Conservation (phyloP, 148 eudicot species). For the Simmondsia chinensis region DNA sequence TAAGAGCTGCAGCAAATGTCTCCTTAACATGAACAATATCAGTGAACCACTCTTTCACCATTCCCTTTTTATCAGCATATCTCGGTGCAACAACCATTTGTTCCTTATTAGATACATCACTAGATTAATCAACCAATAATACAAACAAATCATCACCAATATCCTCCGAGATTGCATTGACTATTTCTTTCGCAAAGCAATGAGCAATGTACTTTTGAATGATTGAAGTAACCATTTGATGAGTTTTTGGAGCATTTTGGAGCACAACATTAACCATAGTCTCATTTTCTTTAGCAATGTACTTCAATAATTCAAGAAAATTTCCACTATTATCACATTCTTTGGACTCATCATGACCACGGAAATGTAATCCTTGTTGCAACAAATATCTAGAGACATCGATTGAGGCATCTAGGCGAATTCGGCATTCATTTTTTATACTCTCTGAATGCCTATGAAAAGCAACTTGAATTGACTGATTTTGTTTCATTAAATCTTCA, state of each 20-base stretch:
- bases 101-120: conserved; percentile 6
- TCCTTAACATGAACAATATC: conserved; percentile 3
- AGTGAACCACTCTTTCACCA: neutral
- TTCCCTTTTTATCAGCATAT: neutral
- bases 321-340: conserved; percentile 2
- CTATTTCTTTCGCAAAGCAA: conserved; percentile 1
- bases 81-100: neutral
- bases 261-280: neutral
- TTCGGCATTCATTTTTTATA: neutral
- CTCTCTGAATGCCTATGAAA: neutral
- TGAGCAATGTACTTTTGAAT: conserved; percentile 9
- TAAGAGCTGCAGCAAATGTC: conserved; percentile 3
- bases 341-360: conserved; percentile 4
- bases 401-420: neutral
- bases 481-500: neutral
- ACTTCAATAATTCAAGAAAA: conserved; percentile 3
- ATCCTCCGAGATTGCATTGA: neutral
- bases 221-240: neutral
- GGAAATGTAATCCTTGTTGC: neutral
- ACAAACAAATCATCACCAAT: conserved; percentile 3
- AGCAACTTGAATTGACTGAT: neutral
- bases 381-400: neutral
- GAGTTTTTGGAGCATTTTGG: conserved; percentile 4
- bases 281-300: neutral
- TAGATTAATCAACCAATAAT: conserved; percentile 10